phyloP scores from a whole-genome alignment of 2,329 filamentous ascomycete genomes.

The Sphaceloma murrayae region DNA sequence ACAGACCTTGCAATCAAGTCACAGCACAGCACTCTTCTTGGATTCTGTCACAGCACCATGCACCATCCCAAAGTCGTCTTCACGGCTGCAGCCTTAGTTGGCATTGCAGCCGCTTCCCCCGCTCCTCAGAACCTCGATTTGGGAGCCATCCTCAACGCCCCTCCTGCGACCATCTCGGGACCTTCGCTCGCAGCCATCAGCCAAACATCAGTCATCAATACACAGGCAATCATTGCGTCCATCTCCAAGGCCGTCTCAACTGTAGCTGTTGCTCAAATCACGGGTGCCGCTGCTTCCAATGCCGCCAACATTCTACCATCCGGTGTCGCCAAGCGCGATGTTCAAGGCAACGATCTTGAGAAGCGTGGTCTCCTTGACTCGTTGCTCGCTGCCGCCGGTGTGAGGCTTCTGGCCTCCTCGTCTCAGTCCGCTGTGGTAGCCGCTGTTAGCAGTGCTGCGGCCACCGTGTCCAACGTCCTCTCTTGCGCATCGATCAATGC shows the following conservation, averaged over 20 bases:
- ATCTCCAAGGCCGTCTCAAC: conserved; percentile 18
- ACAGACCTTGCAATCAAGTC: neutral
- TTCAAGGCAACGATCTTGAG: neutral
- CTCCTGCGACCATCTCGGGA: conserved; percentile 20
- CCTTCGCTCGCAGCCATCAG: conserved; percentile 20
- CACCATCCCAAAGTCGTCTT: conserved; percentile 15
- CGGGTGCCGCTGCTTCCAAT: conserved; percentile 12
- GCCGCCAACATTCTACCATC: conserved; percentile 5
- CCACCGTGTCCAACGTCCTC: neutral
- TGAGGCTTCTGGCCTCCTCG: neutral
- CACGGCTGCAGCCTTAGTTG: conserved; percentile 20
- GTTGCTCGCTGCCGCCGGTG: neutral
- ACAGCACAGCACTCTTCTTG: neutral
- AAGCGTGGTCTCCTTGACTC: conserved; percentile 16
- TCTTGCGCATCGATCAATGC: conserved; percentile 10
- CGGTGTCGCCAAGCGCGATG: conserved; percentile 3
- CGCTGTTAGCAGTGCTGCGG: neutral
- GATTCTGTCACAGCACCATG: conserved; percentile 1
- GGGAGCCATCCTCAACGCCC: conserved; percentile 20
- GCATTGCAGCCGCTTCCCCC: conserved; percentile 21
- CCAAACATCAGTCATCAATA: conserved; percentile 21
- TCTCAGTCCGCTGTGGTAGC: neutral
- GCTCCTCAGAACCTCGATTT: conserved; percentile 22
- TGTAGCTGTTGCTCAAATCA: conserved; percentile 19
- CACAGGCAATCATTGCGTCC: conserved; percentile 16